Evolutionary conservation across 2,329 filamentous ascomycete genomes (phyloP), one percentile per base, ranked within the genome.

Genomic region (Ilyonectria sp.): DNA sequence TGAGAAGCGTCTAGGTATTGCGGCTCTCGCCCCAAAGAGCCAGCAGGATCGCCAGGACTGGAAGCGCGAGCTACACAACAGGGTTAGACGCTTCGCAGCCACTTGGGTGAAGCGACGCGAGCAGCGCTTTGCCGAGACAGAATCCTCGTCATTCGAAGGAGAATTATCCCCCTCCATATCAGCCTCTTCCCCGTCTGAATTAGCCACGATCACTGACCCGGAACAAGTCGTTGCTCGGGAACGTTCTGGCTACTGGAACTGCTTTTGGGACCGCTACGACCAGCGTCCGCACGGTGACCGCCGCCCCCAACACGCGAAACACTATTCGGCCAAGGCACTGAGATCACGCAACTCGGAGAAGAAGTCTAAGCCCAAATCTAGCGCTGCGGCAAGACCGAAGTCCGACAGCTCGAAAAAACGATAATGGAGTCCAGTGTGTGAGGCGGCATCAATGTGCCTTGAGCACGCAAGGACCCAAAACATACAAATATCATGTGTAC

Each of bases 191-290:
- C 7, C 15, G 40, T 6, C 15, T 19, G 40, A 43, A 17, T 7
- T 17, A 8, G 15, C 40, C 17, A 3, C n/a, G 40, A n/a, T n/a
- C 13, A 61, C 69, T 26, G 52, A 67, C 13, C 65, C 67, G 15
- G 74, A 76, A 29, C 55, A 74, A 9, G 52, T 53, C 17, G 58
- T 55, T 15, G 46, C 74, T 13, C 66, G 60, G 3, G 66, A 76
- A 53, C 68, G 68, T 13, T 66, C 65, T n/a, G 50, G 47, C n/a
- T 74, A 72, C 64, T 76, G 74, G 74, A 63, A 73, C 13, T 19
- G 68, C 47, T 72, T 76, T 50, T 76, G 74, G 69, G 73, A 72
- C 23, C 74, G 74, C 2, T 76, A 75, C 52, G 74, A 76, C 43
- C 74, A 76, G 53, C 57, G 35, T 2, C 47, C 52, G 2, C 73